Evolutionary conservation across 1,284 basidiomycete genomes (phyloP).

Genomic region (Athelia psychrophila): DNA sequence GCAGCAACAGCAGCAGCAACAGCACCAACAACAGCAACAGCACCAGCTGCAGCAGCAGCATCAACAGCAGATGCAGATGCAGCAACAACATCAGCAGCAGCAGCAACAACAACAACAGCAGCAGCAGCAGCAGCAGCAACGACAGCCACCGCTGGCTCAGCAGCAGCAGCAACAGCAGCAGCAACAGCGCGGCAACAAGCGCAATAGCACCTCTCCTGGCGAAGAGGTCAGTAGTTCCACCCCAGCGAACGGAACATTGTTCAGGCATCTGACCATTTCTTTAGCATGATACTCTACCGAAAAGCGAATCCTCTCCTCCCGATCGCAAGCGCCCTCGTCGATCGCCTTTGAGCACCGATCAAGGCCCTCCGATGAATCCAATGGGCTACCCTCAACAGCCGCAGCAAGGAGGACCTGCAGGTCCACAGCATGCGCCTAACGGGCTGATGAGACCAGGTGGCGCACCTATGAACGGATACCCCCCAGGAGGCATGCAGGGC

Average conservation of each 20-base stretch:
- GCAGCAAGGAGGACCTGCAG: constrained; percentile 24
- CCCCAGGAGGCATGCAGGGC: constrained; percentile 24
- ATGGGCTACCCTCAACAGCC: constrained; percentile 27
- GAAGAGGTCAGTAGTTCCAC: constrained; percentile 51
- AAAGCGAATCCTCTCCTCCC: constrained; percentile 60
- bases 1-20: too few species aligned
- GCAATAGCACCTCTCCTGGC: constrained; percentile 66
- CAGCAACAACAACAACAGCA: too few species aligned
- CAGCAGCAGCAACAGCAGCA: constrained; percentile 20
- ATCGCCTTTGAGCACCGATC: constrained; percentile 47
- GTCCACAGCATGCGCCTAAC: constrained; percentile 25
- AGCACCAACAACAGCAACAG: too few species aligned
- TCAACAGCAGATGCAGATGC: too few species aligned
- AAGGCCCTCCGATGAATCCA: constrained; percentile 22
- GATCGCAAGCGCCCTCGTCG: constrained; percentile 58
- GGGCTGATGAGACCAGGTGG: constrained; percentile 30
- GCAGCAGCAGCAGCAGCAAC: constrained; percentile 14
- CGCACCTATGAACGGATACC: constrained; percentile 29
- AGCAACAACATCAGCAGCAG: too few species aligned
- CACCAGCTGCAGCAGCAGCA: too few species aligned
- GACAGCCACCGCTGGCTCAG: constrained; percentile 18
- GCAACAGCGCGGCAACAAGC: constrained; percentile 45
- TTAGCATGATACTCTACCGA: constrained; percentile 49
- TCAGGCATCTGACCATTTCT: not conserved
- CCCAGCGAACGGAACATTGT: too few species aligned